These are phyloP conservation scores for Tylopilus sp. DNA, from an alignment of 1,284 basidiomycete genomes.

Conservation along the genomic window DNA sequence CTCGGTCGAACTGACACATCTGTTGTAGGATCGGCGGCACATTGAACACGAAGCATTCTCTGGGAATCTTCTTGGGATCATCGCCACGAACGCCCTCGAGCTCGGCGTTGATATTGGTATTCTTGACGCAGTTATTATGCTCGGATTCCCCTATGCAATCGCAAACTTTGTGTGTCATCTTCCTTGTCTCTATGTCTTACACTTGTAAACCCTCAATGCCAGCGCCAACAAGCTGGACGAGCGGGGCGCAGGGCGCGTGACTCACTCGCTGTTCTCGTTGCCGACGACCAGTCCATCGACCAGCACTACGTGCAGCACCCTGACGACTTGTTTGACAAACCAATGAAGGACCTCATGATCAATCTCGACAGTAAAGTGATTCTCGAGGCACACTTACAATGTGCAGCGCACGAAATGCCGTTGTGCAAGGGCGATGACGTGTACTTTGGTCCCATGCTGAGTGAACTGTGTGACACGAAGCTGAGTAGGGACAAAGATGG, in stretches of 20 bases:
- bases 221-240: conserved; percentile 91
- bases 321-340: conserved; percentile 73
- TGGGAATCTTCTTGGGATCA: conserved; percentile 84
- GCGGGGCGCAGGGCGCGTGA: conserved; percentile 89
- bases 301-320: conserved; percentile 84
- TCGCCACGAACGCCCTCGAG: conserved; percentile 94
- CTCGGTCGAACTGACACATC: conserved; percentile 11
- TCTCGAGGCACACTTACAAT: conserved; percentile 89
- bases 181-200: conserved; percentile 1
- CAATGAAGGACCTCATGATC: conserved; percentile 73
- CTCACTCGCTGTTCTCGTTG: conserved; percentile 84
- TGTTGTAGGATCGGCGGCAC: conserved; percentile 76
- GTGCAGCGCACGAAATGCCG: conserved; percentile 91
- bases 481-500: conserved; percentile 74
- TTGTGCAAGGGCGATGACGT: conserved; percentile 71
- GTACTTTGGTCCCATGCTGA: conserved; percentile 79
- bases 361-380: conserved; percentile 84
- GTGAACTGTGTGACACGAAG: conserved; percentile 65
- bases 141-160: conserved; percentile 86
- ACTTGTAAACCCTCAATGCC: background rate
- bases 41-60: conserved; percentile 92
- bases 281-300: conserved; percentile 81
- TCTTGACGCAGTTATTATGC: conserved; percentile 90
- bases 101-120: conserved; percentile 93
- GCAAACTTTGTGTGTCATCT: conserved; percentile 74